Base-by-base conservation (phyloP, 805 yeast species). In the Wickerhamomyces chaumierensis region DNA sequence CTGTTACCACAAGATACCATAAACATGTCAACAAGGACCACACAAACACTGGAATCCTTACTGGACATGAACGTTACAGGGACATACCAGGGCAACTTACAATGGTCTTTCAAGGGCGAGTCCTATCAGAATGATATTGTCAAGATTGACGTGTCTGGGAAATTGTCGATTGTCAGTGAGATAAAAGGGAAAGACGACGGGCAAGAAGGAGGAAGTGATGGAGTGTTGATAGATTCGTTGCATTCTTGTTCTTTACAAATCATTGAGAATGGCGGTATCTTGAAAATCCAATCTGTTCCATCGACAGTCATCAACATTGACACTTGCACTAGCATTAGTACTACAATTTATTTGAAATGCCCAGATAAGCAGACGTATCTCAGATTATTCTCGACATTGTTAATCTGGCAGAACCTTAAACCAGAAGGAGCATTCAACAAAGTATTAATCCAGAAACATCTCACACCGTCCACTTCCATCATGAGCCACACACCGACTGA, bases 401-500 rank as follows among this genome's bases (percentile, higher is more conserved):
- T 73, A 18, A 71, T 75, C 38, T 77, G 84, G 84, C 76, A 74
- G 43, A 62, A 66, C 31, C 50, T 75, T 48, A 67, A 60, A 40
- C 72, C 74, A 6, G 61, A 57, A 33, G 80, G 81, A 0, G 56
- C 75, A 9, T 71, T 69, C 25, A 68, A 73, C 43, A 76, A 76
- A 49, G 42, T 38, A 31, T 32, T 48, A 17, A 17, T n/a, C 4
- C 37, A 42, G n/a, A 47, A 52, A 4, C 34, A 34, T 47, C 18
- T 45, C 41, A 18, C 18, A 17, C 14, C 3, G 37, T 42, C 13
- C 47, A 52, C 3, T 42, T 54, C 32, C 34, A 48, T 18, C 45
- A 41, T 18, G 51, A 39, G 33, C 55, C 53, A 5, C 65, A 60
- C 47, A 66, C 60, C 38, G 35, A 38, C 11, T 39, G 40, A 21